A percentile compares a stretch with the other conserved stretches of the same genome.
phyloP scores from a whole-genome alignment of 495 filamentous ascomycete species.

The Penicillium alfredii region DNA sequence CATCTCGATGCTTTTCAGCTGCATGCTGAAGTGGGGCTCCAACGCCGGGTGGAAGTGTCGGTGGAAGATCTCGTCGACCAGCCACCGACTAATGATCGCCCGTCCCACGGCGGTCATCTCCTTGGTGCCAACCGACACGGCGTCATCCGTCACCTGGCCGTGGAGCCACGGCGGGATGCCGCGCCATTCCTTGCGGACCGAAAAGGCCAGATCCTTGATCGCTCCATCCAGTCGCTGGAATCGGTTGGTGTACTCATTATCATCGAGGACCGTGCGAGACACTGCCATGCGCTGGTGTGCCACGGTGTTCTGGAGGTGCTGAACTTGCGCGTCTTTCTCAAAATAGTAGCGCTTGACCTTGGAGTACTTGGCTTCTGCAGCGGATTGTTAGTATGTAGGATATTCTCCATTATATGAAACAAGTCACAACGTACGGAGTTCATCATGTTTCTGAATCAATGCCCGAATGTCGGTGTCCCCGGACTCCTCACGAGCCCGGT shows the following conservation, averaged over 20 bases:
- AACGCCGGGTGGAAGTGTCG: slow-evolving; percentile 86
- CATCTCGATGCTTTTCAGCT: slow-evolving; percentile 81
- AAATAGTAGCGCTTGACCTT: slow-evolving; percentile 98
- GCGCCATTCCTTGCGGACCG: slow-evolving; percentile 89
- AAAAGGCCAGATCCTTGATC: slow-evolving; percentile 90
- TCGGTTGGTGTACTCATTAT: slow-evolving; percentile 85
- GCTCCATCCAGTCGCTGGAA: slow-evolving; percentile 92
- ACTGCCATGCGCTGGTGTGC: slow-evolving; percentile 92
- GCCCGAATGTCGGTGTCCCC: slow-evolving; percentile 43
- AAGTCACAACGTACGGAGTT: slow-evolving; percentile 60
- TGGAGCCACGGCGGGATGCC: slow-evolving; percentile 72
- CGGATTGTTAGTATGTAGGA: slow-evolving; percentile 12
- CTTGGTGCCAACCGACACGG: slow-evolving; percentile 72
- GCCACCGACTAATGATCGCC: slow-evolving; percentile 81
- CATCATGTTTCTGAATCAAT: slow-evolving; percentile 49
- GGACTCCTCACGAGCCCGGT: slow-evolving; percentile 46
- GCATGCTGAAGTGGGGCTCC: slow-evolving; percentile 64
- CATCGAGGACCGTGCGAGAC: slow-evolving; percentile 90
- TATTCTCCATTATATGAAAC: too few relatives aligned
- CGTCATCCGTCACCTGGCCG: slow-evolving; percentile 74
- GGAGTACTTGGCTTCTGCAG: slow-evolving; percentile 83
- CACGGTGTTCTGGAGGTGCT: slow-evolving; percentile 91
- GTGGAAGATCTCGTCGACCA: slow-evolving; percentile 87
- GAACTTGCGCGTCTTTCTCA: slow-evolving; percentile 87
- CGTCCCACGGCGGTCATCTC: slow-evolving; percentile 97